phyloP scores from a whole-genome alignment of 371 early-diverging fungal genomes.

The Mortierella sp. region DNA sequence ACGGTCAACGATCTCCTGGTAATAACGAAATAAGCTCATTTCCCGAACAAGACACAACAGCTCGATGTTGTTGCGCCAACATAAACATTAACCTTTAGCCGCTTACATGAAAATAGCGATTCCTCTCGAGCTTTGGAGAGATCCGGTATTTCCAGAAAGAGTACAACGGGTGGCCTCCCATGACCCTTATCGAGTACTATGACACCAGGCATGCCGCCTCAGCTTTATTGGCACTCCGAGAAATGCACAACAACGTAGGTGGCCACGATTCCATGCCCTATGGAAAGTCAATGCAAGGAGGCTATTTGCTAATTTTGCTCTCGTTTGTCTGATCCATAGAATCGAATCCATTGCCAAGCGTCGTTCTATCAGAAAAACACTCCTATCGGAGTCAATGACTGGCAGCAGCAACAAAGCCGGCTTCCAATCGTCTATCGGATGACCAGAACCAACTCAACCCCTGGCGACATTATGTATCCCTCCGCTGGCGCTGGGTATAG shows the following conservation, averaged over 20 bases:
- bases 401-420: neutral
- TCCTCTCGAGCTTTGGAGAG: conserved; percentile 30
- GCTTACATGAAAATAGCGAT: conserved; percentile 12
- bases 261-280: neutral
- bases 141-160: conserved; percentile 37
- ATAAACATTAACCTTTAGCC: neutral
- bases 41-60: neutral
- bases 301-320: neutral
- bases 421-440: neutral
- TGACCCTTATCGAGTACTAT: conserved; percentile 55
- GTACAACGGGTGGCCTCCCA: conserved; percentile 16
- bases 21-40: neutral
- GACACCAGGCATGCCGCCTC: conserved; percentile 52
- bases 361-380: conserved; percentile 18
- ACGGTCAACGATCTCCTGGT: conserved; percentile 38
- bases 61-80: too few species aligned
- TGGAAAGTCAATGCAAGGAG: neutral
- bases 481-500: neutral
- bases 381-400: neutral
- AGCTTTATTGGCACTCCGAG: conserved; percentile 35
- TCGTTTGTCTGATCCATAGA: neutral
- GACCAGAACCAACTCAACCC: conserved; percentile 8
- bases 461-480: neutral
- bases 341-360: conserved; percentile 26
- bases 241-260: conserved; percentile 37